phyloP scores from a whole-genome alignment of 495 filamentous ascomycete genomes.

The Penicillium tannophilum region DNA sequence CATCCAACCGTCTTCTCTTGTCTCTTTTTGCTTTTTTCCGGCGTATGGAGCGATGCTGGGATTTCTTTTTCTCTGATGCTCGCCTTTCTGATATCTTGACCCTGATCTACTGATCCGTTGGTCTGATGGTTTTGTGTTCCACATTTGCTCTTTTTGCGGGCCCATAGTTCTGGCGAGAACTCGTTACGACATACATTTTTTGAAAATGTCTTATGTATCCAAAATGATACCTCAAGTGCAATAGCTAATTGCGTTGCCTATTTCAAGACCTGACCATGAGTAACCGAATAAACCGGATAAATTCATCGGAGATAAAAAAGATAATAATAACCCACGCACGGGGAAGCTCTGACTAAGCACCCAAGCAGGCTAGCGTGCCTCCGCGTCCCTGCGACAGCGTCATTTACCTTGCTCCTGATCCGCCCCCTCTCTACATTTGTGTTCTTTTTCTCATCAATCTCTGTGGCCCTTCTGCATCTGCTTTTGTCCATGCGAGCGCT shows the following conservation, averaged over 20 bases:
- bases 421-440: conserved; percentile 24
- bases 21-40: neutral
- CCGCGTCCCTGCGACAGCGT: conserved; percentile 33
- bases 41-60: neutral
- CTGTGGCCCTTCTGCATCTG: conserved; percentile 22
- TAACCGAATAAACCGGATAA: too few relatives aligned
- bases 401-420: conserved; percentile 37
- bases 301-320: neutral
- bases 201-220: neutral
- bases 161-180: conserved; percentile 17
- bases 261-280: neutral
- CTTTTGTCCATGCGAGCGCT: conserved; percentile 33
- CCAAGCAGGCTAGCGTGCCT: conserved; percentile 27
- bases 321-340: conserved; percentile 6
- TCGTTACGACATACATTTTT: conserved; percentile 9
- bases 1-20: too few relatives aligned
- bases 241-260: neutral
- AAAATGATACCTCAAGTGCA: neutral
- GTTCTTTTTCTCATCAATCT: conserved; percentile 24
- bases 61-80: neutral
- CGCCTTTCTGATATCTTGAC: neutral
- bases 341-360: conserved; percentile 25
- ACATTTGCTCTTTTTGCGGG: neutral
- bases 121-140: neutral
- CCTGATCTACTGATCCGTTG: neutral